These are phyloP conservation scores for Arthroderma sp. DNA, from an alignment of 2,329 filamentous ascomycete genomes.

Conservation along the genomic window DNA sequence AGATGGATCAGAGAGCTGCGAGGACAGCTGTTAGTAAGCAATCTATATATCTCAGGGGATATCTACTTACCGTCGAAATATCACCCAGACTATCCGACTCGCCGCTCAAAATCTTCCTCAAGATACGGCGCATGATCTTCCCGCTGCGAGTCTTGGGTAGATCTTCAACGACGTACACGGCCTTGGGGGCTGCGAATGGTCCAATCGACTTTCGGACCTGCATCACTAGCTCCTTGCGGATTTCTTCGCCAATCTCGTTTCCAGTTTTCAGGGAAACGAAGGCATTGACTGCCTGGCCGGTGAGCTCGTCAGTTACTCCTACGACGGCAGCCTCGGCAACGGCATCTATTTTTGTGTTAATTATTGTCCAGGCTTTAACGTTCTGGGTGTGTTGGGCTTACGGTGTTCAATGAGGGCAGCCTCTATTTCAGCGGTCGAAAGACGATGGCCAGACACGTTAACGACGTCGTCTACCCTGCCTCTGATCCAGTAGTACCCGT, in stretches of 20 bases:
- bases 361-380: not conserved
- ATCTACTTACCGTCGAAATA: conserved; percentile 63
- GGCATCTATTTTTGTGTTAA: conserved; percentile 36
- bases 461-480: conserved; percentile 97
- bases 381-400: conserved; percentile 25
- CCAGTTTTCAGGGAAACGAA: conserved; percentile 89
- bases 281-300: conserved; percentile 92
- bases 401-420: conserved; percentile 87
- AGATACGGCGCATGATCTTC: conserved; percentile 96
- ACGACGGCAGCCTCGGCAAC: conserved; percentile 94
- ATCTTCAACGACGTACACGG: conserved; percentile 79
- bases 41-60: not conserved
- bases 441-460: conserved; percentile 90
- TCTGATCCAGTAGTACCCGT: conserved; percentile 99
- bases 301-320: conserved; percentile 83
- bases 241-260: conserved; percentile 49
- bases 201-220: conserved; percentile 97
- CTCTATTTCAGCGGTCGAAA: conserved; percentile 96
- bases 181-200: conserved; percentile 92
- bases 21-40: not conserved
- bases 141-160: conserved; percentile 94
- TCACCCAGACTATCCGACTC: conserved; percentile 97
- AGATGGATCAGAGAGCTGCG: conserved; percentile 71
- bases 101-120: conserved; percentile 92
- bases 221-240: conserved; percentile 85